These are phyloP conservation scores for Colletotrichum limetticola DNA, from an alignment of 2,329 filamentous ascomycete species.

Conservation along the genomic window DNA sequence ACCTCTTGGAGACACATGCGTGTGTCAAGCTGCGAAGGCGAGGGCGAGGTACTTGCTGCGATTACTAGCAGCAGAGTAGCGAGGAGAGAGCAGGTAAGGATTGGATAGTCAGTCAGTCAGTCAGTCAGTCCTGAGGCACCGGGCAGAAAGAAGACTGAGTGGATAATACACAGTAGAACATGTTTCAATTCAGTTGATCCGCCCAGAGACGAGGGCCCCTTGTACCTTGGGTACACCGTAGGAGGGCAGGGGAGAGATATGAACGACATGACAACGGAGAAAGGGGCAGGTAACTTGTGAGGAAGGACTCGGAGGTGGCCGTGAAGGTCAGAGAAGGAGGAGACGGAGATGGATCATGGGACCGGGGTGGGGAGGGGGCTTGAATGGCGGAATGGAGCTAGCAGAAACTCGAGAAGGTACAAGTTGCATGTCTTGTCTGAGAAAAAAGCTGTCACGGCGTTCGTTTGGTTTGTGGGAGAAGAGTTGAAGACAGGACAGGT, in stretches of 20 bases:
- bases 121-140: conserved; percentile 13
- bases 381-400: background rate
- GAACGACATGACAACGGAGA: background rate
- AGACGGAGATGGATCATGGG: background rate
- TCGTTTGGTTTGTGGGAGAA: background rate
- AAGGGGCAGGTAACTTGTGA: background rate
- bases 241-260: background rate
- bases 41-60: background rate
- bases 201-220: conserved; percentile 12
- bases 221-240: background rate
- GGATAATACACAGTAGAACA: conserved; percentile 24
- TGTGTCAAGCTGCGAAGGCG: background rate
- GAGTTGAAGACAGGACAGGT: conserved; percentile 12
- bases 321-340: background rate
- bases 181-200: conserved; percentile 32
- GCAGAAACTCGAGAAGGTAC: background rate
- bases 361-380: background rate
- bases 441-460: background rate
- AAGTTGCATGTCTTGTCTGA: background rate
- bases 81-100: background rate
- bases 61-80: background rate
- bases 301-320: too few relatives aligned
- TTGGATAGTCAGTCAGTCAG: conserved; percentile 14
- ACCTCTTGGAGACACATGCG: background rate
- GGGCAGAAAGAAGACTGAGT: conserved; percentile 16